phyloP scores from a whole-genome alignment of 148 eudicot species.

The Vaccinium vitisidaea region DNA sequence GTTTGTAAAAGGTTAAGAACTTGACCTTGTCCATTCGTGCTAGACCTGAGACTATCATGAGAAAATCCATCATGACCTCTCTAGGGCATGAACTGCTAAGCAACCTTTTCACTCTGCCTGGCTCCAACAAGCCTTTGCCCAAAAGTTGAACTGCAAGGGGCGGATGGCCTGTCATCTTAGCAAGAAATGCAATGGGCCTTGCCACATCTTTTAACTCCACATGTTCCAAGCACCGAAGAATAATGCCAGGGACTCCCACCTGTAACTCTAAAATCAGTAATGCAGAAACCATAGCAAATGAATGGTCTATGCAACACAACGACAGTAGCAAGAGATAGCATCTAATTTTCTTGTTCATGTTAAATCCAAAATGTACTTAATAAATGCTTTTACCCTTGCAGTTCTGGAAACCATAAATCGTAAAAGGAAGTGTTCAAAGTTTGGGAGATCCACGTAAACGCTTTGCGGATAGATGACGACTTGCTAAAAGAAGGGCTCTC shows the following conservation, averaged over 20 bases:
- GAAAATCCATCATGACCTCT: conserved; percentile 79
- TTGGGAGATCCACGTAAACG: neutral
- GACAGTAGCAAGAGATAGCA: neutral
- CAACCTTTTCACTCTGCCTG: conserved; percentile 64
- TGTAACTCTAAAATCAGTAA: conserved; percentile 29
- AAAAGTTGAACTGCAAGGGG: conserved; percentile 75
- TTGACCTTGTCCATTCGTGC: conserved; percentile 98
- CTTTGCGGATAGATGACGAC: neutral
- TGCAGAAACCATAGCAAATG: neutral
- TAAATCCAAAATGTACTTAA: neutral
- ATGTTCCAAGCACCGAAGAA: conserved; percentile 75
- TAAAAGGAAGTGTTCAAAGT: conserved; percentile 2
- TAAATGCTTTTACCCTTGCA: conserved; percentile 1
- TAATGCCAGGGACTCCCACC: conserved; percentile 66
- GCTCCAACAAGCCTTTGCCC: conserved; percentile 75
- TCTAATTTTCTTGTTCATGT: neutral
- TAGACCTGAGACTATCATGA: conserved; percentile 87
- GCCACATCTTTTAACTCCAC: conserved; percentile 73
- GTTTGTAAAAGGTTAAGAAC: neutral
- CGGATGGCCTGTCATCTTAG: conserved; percentile 68
- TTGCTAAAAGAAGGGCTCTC: neutral
- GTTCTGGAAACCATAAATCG: neutral
- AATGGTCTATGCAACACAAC: neutral
- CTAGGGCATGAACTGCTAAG: conserved; percentile 66
- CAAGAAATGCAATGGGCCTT: conserved; percentile 84